Evolutionary conservation across 305 asterid genomes (phyloP), one percentile per base, ranked within the genome.

Genomic region (Petunia hybrid): DNA sequence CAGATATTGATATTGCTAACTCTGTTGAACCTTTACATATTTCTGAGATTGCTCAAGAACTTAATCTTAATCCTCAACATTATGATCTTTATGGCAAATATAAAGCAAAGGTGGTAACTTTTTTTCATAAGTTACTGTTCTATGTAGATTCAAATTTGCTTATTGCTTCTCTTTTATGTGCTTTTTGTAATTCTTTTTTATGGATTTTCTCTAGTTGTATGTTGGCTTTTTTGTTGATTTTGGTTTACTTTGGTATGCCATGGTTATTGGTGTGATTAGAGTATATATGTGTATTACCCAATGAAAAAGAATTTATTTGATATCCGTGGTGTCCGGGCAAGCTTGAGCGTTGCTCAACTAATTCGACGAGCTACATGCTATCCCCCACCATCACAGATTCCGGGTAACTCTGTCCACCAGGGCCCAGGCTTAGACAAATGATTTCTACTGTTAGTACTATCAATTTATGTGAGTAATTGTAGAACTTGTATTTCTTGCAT

Each of bases 71-170:
- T 78, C 85, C 98, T 10, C 80, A 88, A 1, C 92, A 92, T 82
- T 95, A 95, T 82, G 99, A 94, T 90, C 95, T 92, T 1, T 95
- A 92, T 79, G 99, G 99, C 2, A 95, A 95, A 74, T 94, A 94
- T 85, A 95, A 95, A 67, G 97, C 98, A 79, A 95, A 95, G 98
- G 98, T 94, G 16, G 36, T 39, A 4, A 59, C 1, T 39, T 3
- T 13, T 14, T 7, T 36, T 62, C 5, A 8, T 77, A 9, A 16
- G 62, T 43, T 70, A 2, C 38, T 8, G 41, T 16, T 59, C 8
- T 8, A 7, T 68, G 81, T 12, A 6, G 70, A 56, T 57, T 3
- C 42, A 41, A 8, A 31, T 61, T 9, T 53, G 31, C 38, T 66
- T 59, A 8, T 60, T 60, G 31, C 31, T 60, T 60, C 40, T 16